Base-by-base conservation (phyloP, 208 protist species). In the Leishmania braziliensis region DNA sequence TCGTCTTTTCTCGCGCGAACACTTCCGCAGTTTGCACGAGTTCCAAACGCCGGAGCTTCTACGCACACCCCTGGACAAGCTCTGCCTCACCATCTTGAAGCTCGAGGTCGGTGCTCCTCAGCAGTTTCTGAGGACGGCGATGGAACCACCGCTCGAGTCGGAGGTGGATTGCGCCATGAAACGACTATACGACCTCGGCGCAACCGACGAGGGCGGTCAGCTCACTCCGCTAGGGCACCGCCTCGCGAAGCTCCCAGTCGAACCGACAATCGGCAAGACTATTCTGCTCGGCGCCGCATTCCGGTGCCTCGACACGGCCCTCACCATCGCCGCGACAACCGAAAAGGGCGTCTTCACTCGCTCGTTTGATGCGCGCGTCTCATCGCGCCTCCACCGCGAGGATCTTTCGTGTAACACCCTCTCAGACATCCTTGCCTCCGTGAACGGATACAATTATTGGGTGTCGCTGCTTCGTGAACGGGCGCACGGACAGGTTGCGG, bases 31-130 rank as follows among this genome's bases (percentile, higher is more conserved):
- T 0, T 79, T 98, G 63, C 90, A 93, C 75, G 92, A 96, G 33
- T 98, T 97, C 77, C 95, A 97, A 70, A 96, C 92, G 5, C 98
- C 98, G 9, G 98, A 99, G 83, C 99, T 99, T 72, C 84, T 96
- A 16, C 95, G 98, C 48, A 93, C 90, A 1, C 97, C 98, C 12
- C 93, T 99, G 9, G 98, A 99, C 71, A 74, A 91, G 12, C 54
- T 99, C 36, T 99, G 96, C 82, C 90, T 99, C 48, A 86, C 88
- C 53, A 93, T 97, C 56, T 79, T 98, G 18, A 78, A 87, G 14
- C 84, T 98, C 56, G 46, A 75, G 16, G 69, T 98, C 5, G 91
- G 91, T 23, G 88, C 92, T 74, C 94, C 96, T 53, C 72, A 87
- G 82, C 80, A 86, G 46, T 88, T 95, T 85, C 76, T 99, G 87